Evolutionary conservation across 331 rosid species (phyloP).

Genomic region (Pyrus hybrid): DNA sequence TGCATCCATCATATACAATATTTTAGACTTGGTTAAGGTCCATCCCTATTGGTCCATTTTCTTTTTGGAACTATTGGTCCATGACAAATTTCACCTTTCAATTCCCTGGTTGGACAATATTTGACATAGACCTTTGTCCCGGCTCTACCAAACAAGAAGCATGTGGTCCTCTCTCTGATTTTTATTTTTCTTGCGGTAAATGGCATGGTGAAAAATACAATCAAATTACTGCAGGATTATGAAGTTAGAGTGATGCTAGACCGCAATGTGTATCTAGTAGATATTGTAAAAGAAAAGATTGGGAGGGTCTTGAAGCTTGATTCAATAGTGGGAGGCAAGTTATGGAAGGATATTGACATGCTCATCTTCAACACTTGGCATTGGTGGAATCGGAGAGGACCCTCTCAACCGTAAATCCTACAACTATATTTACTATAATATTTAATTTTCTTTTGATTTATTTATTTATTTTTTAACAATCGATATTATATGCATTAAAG

Average conservation of each 20-base stretch:
- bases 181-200: background rate
- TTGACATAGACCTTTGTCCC: background rate
- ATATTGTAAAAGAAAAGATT: conserved; percentile 43
- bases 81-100: background rate
- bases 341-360: conserved; percentile 55
- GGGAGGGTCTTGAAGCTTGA: conserved; percentile 87
- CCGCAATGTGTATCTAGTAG: conserved; percentile 75
- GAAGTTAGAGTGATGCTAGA: conserved; percentile 68
- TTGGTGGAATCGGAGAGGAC: conserved; percentile 95
- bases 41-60: no score
- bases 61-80: no score
- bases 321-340: conserved; percentile 50
- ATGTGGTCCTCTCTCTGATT: background rate
- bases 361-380: conserved; percentile 98
- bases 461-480: no score
- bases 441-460: background rate
- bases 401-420: conserved; percentile 71
- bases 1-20: no score
- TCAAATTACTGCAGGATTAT: conserved; percentile 44
- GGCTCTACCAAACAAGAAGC: background rate
- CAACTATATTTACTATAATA: background rate
- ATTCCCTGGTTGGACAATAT: background rate
- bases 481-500: no score
- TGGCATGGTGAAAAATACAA: background rate
- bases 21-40: background rate